phyloP scores from a whole-genome alignment of 805 yeast species.

The Alloascoidea hylecoeti region DNA sequence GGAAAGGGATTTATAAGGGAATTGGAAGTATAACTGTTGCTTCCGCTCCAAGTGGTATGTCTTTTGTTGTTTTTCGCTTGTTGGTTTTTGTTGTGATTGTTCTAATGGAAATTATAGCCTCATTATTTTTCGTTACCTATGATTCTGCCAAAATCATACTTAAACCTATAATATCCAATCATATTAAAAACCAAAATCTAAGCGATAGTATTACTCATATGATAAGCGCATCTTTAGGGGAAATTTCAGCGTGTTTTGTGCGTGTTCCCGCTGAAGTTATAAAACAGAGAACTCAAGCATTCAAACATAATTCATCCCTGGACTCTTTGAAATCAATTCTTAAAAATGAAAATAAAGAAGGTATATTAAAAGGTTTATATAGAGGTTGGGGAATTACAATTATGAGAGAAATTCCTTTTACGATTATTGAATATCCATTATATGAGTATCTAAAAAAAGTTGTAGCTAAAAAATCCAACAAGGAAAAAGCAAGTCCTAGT shows the following conservation, averaged over 20 bases:
- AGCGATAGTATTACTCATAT: constrained; percentile 50
- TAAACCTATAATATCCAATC: constrained; percentile 19
- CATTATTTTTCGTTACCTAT: constrained; percentile 70
- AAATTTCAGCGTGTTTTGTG: constrained; percentile 82
- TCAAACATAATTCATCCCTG: constrained; percentile 39
- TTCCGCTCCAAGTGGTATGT: constrained; percentile 61
- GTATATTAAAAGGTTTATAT: constrained; percentile 63
- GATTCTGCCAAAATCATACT: constrained; percentile 51
- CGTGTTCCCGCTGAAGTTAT: constrained; percentile 96
- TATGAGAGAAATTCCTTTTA: constrained; percentile 92
- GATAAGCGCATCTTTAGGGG: constrained; percentile 83
- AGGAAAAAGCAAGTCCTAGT: constrained; percentile 36
- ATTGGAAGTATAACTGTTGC: constrained; percentile 89
- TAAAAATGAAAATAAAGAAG: constrained; percentile 61
- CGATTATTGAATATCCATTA: constrained; percentile 88
- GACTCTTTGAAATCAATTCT: constrained; percentile 53
- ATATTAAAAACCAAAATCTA: constrained; percentile 14
- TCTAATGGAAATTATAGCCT: constrained; percentile 22
- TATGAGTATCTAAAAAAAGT: constrained; percentile 67
- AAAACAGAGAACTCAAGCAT: constrained; percentile 87
- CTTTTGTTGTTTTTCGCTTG: constrained; percentile 15
- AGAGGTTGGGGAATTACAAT: constrained; percentile 92
- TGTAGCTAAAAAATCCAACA: constrained; percentile 31
- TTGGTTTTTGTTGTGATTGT: constrained; percentile 19
- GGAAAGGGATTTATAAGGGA: constrained; percentile 82